Base-by-base conservation (phyloP, 2,329 filamentous ascomycete species). In the Claviceps monticola region DNA sequence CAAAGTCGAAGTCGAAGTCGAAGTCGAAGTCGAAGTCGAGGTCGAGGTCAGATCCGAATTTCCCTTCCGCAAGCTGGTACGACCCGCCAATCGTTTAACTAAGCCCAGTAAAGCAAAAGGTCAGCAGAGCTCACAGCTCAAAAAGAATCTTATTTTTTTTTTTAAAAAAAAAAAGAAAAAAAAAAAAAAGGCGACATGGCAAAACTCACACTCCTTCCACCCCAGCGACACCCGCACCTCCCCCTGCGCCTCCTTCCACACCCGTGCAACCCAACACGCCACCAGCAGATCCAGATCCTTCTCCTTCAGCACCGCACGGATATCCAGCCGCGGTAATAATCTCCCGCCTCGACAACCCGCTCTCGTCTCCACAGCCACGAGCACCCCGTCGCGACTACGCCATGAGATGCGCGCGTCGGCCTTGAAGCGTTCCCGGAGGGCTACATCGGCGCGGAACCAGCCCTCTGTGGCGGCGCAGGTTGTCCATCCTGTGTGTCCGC, bases 211-310 rank as follows among this genome's bases (percentile, higher is more conserved):
- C 6, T 59, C 57, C 4, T 58, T 51, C 61, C 62, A 62, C 4
- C 53, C 56, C 46, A 60, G 46, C 1, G 58, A 52, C 13, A 60
- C 56, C n/a, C 56, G 57, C 16, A 56, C 44, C n/a, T 62, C 57
- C 3, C 54, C 56, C 41, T 55, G 51, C 0, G 60, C 57, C 46
- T 63, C 58, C 11, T 56, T 60, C 62, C 61, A 65, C 3, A 64
- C 21, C 4, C 62, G 53, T 2, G 61, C 60, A 48, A 59, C 59
- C 62, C 62, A 65, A 8, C 61, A 61, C 0, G 61, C 51, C 0
- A 65, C 61, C 13, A 65, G 41, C 1, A 65, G 49, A 54, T 65
- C 63, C 38, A 63, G 52, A 8, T 58, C 36, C 46, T 59, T 64
- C n/a, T 61, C 60, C 1, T 58, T 54, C 17, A 63, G 45, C 0